Percentiles rank a stretch among this genome's conserved stretches.
Evolutionary conservation across 1,139 yeast species (phyloP).

Genomic region (Petasospora fabianii): DNA sequence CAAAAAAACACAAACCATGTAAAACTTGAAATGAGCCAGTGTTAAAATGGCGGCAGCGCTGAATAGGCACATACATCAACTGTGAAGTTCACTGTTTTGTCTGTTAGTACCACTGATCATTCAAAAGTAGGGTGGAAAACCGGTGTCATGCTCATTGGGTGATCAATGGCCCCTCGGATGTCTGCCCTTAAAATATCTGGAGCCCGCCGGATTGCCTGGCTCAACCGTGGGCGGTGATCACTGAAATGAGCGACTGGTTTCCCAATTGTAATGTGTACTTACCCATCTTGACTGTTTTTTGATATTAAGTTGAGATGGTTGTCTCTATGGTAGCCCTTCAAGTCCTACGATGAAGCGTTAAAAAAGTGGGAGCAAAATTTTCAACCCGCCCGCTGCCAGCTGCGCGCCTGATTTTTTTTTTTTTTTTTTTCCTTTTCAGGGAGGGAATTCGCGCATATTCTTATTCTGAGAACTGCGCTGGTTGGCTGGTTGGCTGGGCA

Average conservation of each 20-base stretch:
- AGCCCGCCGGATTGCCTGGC: too few species aligned
- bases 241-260: too few species aligned
- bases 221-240: too few species aligned
- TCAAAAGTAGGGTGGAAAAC: too few species aligned
- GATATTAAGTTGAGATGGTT: slow-evolving; percentile 14
- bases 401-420: slow-evolving; percentile 13
- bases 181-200: too few species aligned
- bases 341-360: background rate
- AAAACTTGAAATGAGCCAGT: too few species aligned
- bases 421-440: background rate
- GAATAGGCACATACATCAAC: slow-evolving; percentile 28
- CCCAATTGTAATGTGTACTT: slow-evolving; percentile 13
- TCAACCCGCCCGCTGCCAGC: slow-evolving; percentile 10
- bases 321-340: slow-evolving; percentile 9
- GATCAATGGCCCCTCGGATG: too few species aligned
- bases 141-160: too few species aligned
- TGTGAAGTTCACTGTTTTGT: slow-evolving; percentile 28
- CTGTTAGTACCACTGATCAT: slow-evolving; percentile 17
- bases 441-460: too few species aligned
- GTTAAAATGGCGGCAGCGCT: too few species aligned
- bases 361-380: slow-evolving; percentile 16
- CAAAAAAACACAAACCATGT: background rate
- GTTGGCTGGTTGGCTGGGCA: too few species aligned
- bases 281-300: slow-evolving; percentile 28
- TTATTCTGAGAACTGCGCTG: too few species aligned